Percentiles rank a stretch among this genome's conserved stretches.
Evolutionary conservation across 129 eudicot species (phyloP).

Genomic region (sunflower (Helianthus annuus)): HanXRQr2.0-SUNRISE NC_035448.2:187614009-187614508

Average conservation of each 20-base stretch:
- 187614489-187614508: slow-evolving; percentile 71
- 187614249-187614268: not conserved
- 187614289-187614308: slow-evolving; percentile 7
- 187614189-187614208: slow-evolving; percentile 5
- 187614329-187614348: slow-evolving; percentile 62
- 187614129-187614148: slow-evolving; percentile 19
- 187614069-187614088: slow-evolving; percentile 26
- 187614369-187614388: slow-evolving; percentile 23
- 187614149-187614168: slow-evolving; percentile 7
- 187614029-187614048: not conserved
- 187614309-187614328: not conserved
- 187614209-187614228: slow-evolving; percentile 26
- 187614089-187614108: slow-evolving; percentile 37
- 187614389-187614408: slow-evolving; percentile 31
- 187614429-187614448: slow-evolving; percentile 58
- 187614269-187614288: slow-evolving; percentile 16
- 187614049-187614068: slow-evolving; percentile 13
- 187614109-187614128: slow-evolving; percentile 28
- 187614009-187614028: not conserved
- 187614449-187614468: slow-evolving; percentile 62
- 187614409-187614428: slow-evolving; percentile 44
- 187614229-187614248: slow-evolving; percentile 22
- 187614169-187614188: not conserved
- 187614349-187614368: slow-evolving; percentile 41
- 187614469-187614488: slow-evolving; percentile 69